Evolutionary conservation across 257 asterid species (phyloP), one percentile per base, ranked within the genome.

Genomic region (Solanum paucissectum): DNA sequence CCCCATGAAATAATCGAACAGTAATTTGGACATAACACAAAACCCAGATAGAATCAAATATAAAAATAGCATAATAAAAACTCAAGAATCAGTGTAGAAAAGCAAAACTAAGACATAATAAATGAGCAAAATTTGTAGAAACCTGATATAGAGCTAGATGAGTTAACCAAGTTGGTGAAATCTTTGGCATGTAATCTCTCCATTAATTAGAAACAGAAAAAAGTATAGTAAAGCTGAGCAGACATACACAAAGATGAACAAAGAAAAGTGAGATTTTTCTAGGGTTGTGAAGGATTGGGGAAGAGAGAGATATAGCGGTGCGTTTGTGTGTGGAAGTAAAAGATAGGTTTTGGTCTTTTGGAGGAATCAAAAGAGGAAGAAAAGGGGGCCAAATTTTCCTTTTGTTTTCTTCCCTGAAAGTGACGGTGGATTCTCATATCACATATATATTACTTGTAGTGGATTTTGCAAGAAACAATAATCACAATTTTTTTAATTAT

Each of bases 351-450:
- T 49, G 8, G 21, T 49, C 60, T 49, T 49, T 49, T 34, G 29
- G 76, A 71, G 68, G 76, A 84, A 84, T 81, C 55, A 13, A 60
- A 34, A n/a, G 90, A 86, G 79, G 90, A 85, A 84, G 88, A 73
- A 86, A 32, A 33, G 33, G 42, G 69, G 7, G 18, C 21, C 66
- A 68, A 74, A 14, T 68, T 85, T 38, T 68, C 73, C 34, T 68
- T 66, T 38, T 49, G 64, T 42, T 85, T 44, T 25, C 42, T 38
- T 49, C 66, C 33, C 23, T 11, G 33, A 68, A 85, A 85, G 82
- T 25, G 46, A 37, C 33, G 42, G 82, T 21, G 58, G n/a, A 23
- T n/a, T 27, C 34, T 76, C 58, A 38, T 10, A 38, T 76, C 83
- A 76, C 58, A 38, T 6, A 76, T 3, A n/a, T 44, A 46, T 62